phyloP scores from a whole-genome alignment of 352 stramenopile species.

The Phytopythium montanum region DNA sequence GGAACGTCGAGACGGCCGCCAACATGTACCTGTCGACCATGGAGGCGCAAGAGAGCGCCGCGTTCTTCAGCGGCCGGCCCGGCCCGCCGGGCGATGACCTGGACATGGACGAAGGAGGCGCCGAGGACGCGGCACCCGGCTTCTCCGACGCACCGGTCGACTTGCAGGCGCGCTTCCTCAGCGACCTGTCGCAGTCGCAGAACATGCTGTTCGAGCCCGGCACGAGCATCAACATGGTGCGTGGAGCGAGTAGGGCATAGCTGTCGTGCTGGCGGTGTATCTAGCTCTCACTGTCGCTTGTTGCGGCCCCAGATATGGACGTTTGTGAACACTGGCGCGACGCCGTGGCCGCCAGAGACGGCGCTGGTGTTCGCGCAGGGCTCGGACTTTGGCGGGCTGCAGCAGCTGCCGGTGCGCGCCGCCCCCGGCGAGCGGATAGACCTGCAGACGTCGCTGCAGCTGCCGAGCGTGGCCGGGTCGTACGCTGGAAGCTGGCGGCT shows the following conservation, averaged over 20 bases:
- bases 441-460: slow-evolving; percentile 46
- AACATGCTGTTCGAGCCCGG: slow-evolving; percentile 48
- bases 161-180: slow-evolving; percentile 57
- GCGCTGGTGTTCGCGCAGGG: slow-evolving; percentile 65
- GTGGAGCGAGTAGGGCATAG: neutral
- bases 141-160: slow-evolving; percentile 18
- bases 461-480: slow-evolving; percentile 49
- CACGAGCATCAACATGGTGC: slow-evolving; percentile 56
- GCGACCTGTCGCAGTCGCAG: slow-evolving; percentile 58
- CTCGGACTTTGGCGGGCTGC: slow-evolving; percentile 49
- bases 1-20: slow-evolving; percentile 82
- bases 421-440: slow-evolving; percentile 56
- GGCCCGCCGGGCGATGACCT: slow-evolving; percentile 29
- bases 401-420: slow-evolving; percentile 47
- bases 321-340: slow-evolving; percentile 65
- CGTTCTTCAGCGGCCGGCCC: neutral
- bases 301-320: slow-evolving; percentile 48
- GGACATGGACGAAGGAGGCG: slow-evolving; percentile 54
- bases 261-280: neutral
- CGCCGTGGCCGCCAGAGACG: slow-evolving; percentile 57
- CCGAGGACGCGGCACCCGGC: slow-evolving; percentile 20
- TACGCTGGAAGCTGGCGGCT: slow-evolving; percentile 79
- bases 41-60: slow-evolving; percentile 26
- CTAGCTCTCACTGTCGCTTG: slow-evolving; percentile 5
- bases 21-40: slow-evolving; percentile 82